These are phyloP conservation scores for Nymphaea colorata DNA, from an alignment of 164 flowering plant species.

Conservation along the genomic window DNA sequence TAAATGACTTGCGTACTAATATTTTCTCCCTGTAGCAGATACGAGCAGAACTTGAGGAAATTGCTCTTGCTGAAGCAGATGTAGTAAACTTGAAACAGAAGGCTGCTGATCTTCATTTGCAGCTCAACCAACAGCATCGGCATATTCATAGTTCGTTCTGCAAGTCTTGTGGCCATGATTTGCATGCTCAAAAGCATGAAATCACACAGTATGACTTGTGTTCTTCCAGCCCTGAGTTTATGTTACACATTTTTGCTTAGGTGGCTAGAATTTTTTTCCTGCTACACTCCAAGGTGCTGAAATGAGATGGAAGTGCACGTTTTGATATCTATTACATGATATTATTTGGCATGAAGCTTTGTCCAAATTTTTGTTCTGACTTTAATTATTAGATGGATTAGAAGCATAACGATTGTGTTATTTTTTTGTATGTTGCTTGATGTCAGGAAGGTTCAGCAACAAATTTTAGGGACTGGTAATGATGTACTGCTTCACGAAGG, in stretches of 20 bases:
- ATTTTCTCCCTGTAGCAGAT: conserved; percentile 23
- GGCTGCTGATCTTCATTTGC: conserved; percentile 48
- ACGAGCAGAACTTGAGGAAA: conserved; percentile 57
- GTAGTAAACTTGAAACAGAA: conserved; percentile 50
- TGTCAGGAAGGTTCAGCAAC: background rate
- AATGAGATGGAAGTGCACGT: no score
- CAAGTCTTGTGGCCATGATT: conserved; percentile 19
- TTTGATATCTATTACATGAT: no score
- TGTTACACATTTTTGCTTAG: background rate
- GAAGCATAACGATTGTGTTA: no score
- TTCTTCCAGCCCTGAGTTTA: background rate
- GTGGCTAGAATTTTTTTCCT: no score
- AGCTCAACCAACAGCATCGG: conserved; percentile 43
- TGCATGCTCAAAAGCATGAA: conserved; percentile 15
- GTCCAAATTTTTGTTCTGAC: no score
- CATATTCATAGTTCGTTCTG: conserved; percentile 13
- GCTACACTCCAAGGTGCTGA: no score
- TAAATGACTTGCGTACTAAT: background rate
- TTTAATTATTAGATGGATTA: no score
- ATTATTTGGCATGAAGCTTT: no score
- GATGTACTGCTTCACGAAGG: background rate
- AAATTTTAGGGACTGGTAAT: background rate
- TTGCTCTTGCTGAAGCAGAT: conserved; percentile 53
- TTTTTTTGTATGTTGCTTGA: no score
- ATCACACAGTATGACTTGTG: conserved; percentile 24